Evolutionary conservation across 1,139 yeast species (phyloP).

Genomic region (Magnusiomyces clavatus): DNA sequence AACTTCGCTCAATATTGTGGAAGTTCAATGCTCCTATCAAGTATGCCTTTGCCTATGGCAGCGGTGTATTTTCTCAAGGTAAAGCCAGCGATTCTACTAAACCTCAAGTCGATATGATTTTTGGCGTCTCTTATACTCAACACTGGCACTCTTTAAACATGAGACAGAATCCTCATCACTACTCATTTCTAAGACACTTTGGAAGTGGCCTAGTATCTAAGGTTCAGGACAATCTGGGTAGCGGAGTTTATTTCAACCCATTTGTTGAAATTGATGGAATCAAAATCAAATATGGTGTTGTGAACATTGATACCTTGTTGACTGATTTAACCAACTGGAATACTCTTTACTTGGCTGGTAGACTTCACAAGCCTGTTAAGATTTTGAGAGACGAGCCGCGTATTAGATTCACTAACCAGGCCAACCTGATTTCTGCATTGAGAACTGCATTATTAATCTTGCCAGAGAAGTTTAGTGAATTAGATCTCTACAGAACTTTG

Average conservation of each 20-base stretch:
- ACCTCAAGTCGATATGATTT: constrained; percentile 83
- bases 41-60: constrained; percentile 88
- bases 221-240: constrained; percentile 62
- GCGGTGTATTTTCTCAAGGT: constrained; percentile 87
- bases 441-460: constrained; percentile 61
- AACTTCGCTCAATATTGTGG: constrained; percentile 44
- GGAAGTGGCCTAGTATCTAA: constrained; percentile 54
- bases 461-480: constrained; percentile 48
- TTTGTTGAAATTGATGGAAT: constrained; percentile 59
- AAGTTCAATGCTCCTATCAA: constrained; percentile 62
- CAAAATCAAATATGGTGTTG: constrained; percentile 80
- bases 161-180: constrained; percentile 60
- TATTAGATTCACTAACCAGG: constrained; percentile 60
- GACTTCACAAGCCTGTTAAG: constrained; percentile 90
- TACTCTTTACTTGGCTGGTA: constrained; percentile 80
- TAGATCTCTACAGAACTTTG: constrained; percentile 63
- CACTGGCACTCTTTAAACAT: constrained; percentile 73
- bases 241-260: constrained; percentile 93
- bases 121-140: constrained; percentile 65
- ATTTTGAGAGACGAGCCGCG: constrained; percentile 56
- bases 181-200: constrained; percentile 54
- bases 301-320: constrained; percentile 51
- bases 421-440: constrained; percentile 71
- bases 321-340: constrained; percentile 77
- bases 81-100: constrained; percentile 28